Percentiles rank a stretch among this genome's conserved stretches.
phyloP scores from a whole-genome alignment of 2,329 filamentous ascomycete species.

The Verticillium albo-atrum region DNA sequence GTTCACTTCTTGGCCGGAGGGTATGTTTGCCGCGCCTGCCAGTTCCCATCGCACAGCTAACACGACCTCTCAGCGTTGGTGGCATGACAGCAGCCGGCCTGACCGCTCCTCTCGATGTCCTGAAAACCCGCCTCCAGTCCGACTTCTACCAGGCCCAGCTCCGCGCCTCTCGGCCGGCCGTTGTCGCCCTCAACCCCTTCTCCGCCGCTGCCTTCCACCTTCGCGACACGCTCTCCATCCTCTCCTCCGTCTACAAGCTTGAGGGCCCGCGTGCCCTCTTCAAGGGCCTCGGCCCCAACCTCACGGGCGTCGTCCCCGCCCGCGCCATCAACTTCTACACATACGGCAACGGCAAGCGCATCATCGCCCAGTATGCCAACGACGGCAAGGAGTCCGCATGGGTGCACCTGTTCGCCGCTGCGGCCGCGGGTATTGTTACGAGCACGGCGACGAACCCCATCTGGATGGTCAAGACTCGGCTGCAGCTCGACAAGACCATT shows the following conservation, averaged over 20 bases:
- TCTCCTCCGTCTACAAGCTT: conserved; percentile 71
- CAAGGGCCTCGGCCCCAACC: conserved; percentile 87
- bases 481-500: conserved; percentile 86
- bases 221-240: conserved; percentile 79
- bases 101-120: conserved; percentile 89
- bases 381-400: conserved; percentile 63
- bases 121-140: conserved; percentile 90
- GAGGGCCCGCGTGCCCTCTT: conserved; percentile 88
- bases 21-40: conserved; percentile 44
- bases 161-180: conserved; percentile 58
- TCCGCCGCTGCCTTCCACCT: conserved; percentile 71
- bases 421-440: conserved; percentile 76
- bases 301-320: conserved; percentile 85
- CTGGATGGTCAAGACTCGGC: conserved; percentile 89
- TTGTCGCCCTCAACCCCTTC: conserved; percentile 58
- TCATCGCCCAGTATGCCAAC: conserved; percentile 73
- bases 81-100: conserved; percentile 89
- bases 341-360: conserved; percentile 85
- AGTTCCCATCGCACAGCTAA: neutral
- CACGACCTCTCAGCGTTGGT: conserved; percentile 58
- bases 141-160: conserved; percentile 91
- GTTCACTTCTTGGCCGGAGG: conserved; percentile 88
- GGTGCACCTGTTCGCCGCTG: conserved; percentile 75
- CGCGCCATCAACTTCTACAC: conserved; percentile 91
- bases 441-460: conserved; percentile 93